Conservation (phyloP, 2,329 filamentous ascomycete genomes). For the Stylonectria norvegica region DNA sequence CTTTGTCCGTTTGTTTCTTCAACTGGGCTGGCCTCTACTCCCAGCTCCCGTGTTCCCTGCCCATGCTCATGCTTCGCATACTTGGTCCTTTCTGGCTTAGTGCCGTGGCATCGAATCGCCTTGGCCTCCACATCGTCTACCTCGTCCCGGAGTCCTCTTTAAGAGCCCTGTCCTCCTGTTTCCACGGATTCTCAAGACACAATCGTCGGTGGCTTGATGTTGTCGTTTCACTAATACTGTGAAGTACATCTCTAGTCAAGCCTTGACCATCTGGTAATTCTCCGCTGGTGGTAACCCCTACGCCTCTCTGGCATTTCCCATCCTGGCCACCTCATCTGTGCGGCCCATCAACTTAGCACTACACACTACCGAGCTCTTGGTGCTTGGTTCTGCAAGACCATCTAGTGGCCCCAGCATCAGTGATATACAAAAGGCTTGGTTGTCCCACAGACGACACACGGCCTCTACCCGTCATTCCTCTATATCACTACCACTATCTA, state of each 20-base stretch:
- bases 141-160: conserved; percentile 16
- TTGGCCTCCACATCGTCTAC: conserved; percentile 26
- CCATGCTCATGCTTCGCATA: conserved; percentile 30
- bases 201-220: conserved; percentile 25
- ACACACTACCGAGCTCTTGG: conserved; percentile 18
- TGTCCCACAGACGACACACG: conserved; percentile 25
- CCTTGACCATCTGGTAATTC: conserved; percentile 27
- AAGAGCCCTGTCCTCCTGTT: conserved; percentile 23
- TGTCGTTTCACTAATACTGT: conserved; percentile 28
- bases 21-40: conserved; percentile 18
- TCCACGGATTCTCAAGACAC: conserved; percentile 23
- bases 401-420: conserved; percentile 26
- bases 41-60: conserved; percentile 29
- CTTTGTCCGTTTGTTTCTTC: conserved; percentile 26
- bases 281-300: conserved; percentile 24
- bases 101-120: conserved; percentile 27
- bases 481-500: too few species aligned
- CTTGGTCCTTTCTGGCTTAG: conserved; percentile 28
- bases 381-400: conserved; percentile 21
- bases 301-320: conserved; percentile 37
- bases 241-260: conserved; percentile 26
- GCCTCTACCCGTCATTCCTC: too few species aligned
- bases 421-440: conserved; percentile 32
- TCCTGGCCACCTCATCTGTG: conserved; percentile 38
- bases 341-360: conserved; percentile 28